Evolutionary conservation across 2,329 filamentous ascomycete species (phyloP).

Genomic region (Ophiosphaerella narmari): DNA sequence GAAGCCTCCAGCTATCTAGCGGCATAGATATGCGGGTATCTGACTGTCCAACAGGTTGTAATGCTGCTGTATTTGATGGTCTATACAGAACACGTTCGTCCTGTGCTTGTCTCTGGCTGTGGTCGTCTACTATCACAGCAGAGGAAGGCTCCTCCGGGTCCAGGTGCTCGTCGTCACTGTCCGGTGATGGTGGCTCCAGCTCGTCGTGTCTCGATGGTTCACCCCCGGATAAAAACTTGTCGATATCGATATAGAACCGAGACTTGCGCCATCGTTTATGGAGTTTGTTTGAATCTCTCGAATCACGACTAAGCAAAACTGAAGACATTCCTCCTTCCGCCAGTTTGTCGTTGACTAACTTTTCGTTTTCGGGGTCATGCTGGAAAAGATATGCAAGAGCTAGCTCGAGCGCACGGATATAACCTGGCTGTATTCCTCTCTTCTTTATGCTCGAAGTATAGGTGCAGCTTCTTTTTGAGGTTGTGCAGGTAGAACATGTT

Average conservation of each 20-base stretch:
- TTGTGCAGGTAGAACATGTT: slow-evolving; percentile 68
- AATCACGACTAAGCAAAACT: slow-evolving; percentile 59
- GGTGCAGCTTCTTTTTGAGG: slow-evolving; percentile 67
- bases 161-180: slow-evolving; percentile 35
- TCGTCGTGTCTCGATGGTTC: slow-evolving; percentile 30
- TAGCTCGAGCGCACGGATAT: slow-evolving; percentile 74
- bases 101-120: slow-evolving; percentile 1
- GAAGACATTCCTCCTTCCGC: slow-evolving; percentile 53
- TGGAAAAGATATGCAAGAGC: slow-evolving; percentile 70
- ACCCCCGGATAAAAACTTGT: slow-evolving; percentile 62
- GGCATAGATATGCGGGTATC: slow-evolving; percentile 47
- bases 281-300: slow-evolving; percentile 59
- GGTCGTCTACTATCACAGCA: slow-evolving; percentile 5
- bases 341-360: slow-evolving; percentile 60
- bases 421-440: slow-evolving; percentile 78
- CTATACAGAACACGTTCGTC: slow-evolving; percentile 11
- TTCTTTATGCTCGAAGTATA: slow-evolving; percentile 77
- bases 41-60: background rate
- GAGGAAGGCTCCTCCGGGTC: slow-evolving; percentile 20
- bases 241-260: slow-evolving; percentile 65
- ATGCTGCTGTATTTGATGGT: slow-evolving; percentile 8
- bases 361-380: slow-evolving; percentile 63
- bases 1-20: slow-evolving; percentile 61
- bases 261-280: slow-evolving; percentile 68
- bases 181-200: slow-evolving; percentile 19